Evolutionary conservation across 2,329 filamentous ascomycete genomes (phyloP).

Genomic region (Fusarium tuaranense): DNA sequence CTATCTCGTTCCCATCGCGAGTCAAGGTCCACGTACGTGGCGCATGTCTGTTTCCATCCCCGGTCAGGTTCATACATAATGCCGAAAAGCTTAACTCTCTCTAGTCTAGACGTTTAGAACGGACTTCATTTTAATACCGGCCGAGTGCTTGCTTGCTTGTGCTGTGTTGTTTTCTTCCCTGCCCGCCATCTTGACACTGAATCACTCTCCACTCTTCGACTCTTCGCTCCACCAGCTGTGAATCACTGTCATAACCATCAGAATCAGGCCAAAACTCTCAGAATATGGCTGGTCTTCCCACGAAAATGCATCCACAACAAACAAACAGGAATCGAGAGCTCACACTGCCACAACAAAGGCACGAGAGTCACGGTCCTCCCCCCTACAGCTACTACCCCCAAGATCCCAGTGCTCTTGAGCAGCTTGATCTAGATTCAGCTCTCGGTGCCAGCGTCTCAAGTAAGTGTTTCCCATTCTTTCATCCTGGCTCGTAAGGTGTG

Average conservation of each 20-base stretch:
- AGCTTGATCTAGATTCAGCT: not conserved
- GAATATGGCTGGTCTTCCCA: not conserved
- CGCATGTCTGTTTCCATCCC: not conserved
- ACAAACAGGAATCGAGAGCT: not conserved
- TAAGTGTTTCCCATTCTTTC: not conserved
- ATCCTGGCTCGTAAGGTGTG: not conserved
- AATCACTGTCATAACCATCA: not conserved
- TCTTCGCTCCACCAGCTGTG: not conserved
- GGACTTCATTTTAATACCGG: not conserved
- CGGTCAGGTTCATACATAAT: not conserved
- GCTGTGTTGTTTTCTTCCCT: not conserved
- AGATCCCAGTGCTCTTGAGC: not conserved
- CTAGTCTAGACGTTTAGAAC: not conserved
- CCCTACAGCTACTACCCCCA: not conserved
- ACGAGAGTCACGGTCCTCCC: not conserved
- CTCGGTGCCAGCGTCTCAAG: not conserved
- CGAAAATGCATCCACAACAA: not conserved
- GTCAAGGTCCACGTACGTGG: not conserved
- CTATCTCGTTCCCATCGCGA: not conserved
- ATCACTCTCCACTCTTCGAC: not conserved
- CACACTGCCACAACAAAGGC: not conserved
- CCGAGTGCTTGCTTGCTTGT: not conserved
- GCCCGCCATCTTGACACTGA: not conserved
- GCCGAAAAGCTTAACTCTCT: not conserved
- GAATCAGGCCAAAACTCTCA: not conserved